Percentiles rank a stretch among this genome's conserved stretches.
Evolutionary conservation across 1,139 yeast species (phyloP).

Genomic region (Lizanozyma gosingica): DNA sequence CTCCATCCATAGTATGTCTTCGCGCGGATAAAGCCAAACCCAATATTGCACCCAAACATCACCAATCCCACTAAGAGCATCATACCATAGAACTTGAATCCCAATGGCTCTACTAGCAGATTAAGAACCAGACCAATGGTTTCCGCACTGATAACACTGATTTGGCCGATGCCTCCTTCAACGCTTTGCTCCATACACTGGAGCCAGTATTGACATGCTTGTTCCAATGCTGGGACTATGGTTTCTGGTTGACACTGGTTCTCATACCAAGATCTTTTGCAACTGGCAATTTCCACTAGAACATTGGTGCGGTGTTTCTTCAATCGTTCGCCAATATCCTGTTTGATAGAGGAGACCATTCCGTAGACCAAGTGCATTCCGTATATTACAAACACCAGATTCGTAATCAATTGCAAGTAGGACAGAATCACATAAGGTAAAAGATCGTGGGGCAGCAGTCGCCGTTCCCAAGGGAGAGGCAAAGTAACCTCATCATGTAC

Average conservation of each 20-base stretch:
- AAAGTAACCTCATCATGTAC: slow-evolving; percentile 10
- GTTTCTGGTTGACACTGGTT: slow-evolving; percentile 51
- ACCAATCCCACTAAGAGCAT: slow-evolving; percentile 19
- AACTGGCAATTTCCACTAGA: slow-evolving; percentile 34
- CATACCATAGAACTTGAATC: slow-evolving; percentile 44
- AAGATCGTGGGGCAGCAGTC: slow-evolving; percentile 27
- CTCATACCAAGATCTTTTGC: slow-evolving; percentile 40
- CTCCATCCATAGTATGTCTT: neutral
- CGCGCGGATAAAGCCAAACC: neutral
- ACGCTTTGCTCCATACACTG: slow-evolving; percentile 56
- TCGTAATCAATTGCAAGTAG: slow-evolving; percentile 45
- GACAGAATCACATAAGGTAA: slow-evolving; percentile 49
- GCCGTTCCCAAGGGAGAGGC: slow-evolving; percentile 44
- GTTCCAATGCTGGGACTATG: slow-evolving; percentile 52
- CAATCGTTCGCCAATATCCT: slow-evolving; percentile 45
- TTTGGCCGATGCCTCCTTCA: slow-evolving; percentile 25
- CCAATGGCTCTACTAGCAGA: slow-evolving; percentile 56
- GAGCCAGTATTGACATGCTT: slow-evolving; percentile 50
- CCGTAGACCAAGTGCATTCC: slow-evolving; percentile 32
- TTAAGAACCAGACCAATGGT: slow-evolving; percentile 56
- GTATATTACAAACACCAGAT: slow-evolving; percentile 34
- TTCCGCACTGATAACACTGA: slow-evolving; percentile 50
- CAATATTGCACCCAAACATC: slow-evolving; percentile 12
- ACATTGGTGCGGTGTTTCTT: slow-evolving; percentile 28
- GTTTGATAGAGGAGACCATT: slow-evolving; percentile 37